A percentile compares a stretch with the other conserved stretches of the same genome.
Evolutionary conservation across 805 yeast genomes (phyloP).

Genomic region (Komagataella pastoris): DNA sequence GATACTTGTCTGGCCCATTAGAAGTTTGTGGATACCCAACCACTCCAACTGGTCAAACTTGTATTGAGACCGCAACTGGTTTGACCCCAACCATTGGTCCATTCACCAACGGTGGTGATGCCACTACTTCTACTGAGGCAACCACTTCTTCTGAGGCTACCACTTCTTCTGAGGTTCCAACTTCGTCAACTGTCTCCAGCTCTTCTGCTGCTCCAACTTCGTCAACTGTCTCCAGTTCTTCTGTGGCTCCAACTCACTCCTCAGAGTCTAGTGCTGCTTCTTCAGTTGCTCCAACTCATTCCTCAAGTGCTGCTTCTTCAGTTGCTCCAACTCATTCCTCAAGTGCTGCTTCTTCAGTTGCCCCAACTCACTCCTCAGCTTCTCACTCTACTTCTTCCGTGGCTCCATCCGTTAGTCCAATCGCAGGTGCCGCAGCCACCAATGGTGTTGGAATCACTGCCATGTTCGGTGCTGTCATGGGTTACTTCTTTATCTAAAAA

Average conservation of each 20-base stretch:
- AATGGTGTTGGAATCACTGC: neutral
- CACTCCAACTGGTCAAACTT: slow-evolving; percentile 22
- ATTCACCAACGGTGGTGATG: neutral
- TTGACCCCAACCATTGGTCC: neutral
- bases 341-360: neutral
- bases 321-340: neutral
- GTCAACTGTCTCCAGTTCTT: neutral
- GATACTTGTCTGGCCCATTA: slow-evolving; percentile 16
- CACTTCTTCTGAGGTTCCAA: neutral
- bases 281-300: neutral
- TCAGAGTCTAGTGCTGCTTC: neutral
- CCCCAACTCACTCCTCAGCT: neutral
- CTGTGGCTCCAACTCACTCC: neutral
- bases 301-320: neutral
- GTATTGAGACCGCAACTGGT: neutral
- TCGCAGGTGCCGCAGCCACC: neutral
- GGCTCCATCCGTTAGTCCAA: neutral
- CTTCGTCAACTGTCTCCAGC: neutral
- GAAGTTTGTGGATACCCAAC: slow-evolving; percentile 18
- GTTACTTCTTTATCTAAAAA: neutral
- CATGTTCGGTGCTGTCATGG: neutral
- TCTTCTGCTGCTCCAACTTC: neutral
- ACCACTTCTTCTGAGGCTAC: neutral
- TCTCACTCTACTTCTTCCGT: neutral
- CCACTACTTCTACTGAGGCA: neutral